phyloP scores from a whole-genome alignment of 2,329 filamentous ascomycete species.

The Nigrospora sphaerica region DNA sequence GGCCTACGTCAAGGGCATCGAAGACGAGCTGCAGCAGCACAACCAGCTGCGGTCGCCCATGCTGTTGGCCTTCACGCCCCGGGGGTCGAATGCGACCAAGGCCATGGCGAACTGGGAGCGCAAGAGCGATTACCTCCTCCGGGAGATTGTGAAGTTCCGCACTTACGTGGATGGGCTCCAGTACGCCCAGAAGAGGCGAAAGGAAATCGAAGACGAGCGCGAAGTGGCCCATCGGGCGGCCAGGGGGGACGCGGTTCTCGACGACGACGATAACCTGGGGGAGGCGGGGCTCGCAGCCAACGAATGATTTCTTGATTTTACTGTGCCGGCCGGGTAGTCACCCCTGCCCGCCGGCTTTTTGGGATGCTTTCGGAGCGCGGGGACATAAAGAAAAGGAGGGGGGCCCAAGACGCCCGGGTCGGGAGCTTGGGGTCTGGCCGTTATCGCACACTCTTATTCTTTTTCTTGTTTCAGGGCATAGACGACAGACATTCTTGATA shows the following conservation, averaged over 20 bases:
- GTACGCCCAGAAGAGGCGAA: slow-evolving; percentile 61
- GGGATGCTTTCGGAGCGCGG: no score
- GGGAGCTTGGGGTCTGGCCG: no score
- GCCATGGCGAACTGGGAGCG: slow-evolving; percentile 97
- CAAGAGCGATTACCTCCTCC: slow-evolving; percentile 83
- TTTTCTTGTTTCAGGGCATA: no score
- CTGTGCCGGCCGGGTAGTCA: no score
- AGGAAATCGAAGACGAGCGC: slow-evolving; percentile 53
- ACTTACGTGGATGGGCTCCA: slow-evolving; percentile 87
- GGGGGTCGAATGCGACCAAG: slow-evolving; percentile 71
- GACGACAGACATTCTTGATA: no score
- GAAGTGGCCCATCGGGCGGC: slow-evolving; percentile 1
- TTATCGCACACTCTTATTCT: no score
- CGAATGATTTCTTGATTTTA: no score
- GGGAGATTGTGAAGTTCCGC: slow-evolving; percentile 93
- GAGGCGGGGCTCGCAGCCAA: background rate
- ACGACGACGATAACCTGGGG: background rate
- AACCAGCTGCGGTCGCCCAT: slow-evolving; percentile 84
- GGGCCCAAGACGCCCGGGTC: no score
- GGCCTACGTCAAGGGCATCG: slow-evolving; percentile 76
- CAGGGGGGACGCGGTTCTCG: background rate
- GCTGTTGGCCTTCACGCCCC: slow-evolving; percentile 81
- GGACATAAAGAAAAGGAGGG: no score
- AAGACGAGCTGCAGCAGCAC: slow-evolving; percentile 77
- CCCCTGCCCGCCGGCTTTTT: no score